Evolutionary conservation across 768 basidiomycete species (phyloP).

Genomic region (Phallus indusiatus): DNA sequence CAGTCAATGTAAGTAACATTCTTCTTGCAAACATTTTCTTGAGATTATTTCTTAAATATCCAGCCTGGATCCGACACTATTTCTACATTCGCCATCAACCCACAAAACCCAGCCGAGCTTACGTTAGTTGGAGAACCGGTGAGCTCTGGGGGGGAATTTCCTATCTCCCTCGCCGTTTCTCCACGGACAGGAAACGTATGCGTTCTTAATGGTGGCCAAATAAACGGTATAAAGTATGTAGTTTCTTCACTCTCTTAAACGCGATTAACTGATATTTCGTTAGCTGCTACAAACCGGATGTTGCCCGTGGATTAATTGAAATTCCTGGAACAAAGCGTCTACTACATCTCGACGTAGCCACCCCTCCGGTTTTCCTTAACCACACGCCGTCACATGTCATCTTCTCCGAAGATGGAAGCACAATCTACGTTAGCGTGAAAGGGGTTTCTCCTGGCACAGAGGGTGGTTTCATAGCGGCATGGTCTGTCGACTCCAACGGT

Average conservation of each 20-base stretch:
- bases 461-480: slow-evolving; percentile 42
- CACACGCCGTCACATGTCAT: slow-evolving; percentile 35
- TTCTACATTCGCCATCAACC: slow-evolving; percentile 26
- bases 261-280: neutral
- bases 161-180: slow-evolving; percentile 26
- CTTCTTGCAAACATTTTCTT: neutral
- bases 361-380: slow-evolving; percentile 40
- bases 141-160: slow-evolving; percentile 19
- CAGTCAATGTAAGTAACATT: neutral
- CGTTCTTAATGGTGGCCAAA: slow-evolving; percentile 33
- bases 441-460: slow-evolving; percentile 33
- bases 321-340: slow-evolving; percentile 34
- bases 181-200: slow-evolving; percentile 24
- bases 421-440: slow-evolving; percentile 42
- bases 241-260: neutral
- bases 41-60: neutral
- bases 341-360: slow-evolving; percentile 39
- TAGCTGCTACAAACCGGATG: slow-evolving; percentile 38
- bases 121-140: slow-evolving; percentile 15
- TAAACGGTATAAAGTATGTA: slow-evolving; percentile 32
- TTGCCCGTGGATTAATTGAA: slow-evolving; percentile 29
- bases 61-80: slow-evolving; percentile 23
- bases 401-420: slow-evolving; percentile 35
- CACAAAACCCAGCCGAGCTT: slow-evolving; percentile 16
- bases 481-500: slow-evolving; percentile 35